Percentiles rank a stretch among this genome's conserved stretches.
Conservation (phyloP, 2,329 filamentous ascomycete genomes). For the Lachnellula suecica region DNA sequence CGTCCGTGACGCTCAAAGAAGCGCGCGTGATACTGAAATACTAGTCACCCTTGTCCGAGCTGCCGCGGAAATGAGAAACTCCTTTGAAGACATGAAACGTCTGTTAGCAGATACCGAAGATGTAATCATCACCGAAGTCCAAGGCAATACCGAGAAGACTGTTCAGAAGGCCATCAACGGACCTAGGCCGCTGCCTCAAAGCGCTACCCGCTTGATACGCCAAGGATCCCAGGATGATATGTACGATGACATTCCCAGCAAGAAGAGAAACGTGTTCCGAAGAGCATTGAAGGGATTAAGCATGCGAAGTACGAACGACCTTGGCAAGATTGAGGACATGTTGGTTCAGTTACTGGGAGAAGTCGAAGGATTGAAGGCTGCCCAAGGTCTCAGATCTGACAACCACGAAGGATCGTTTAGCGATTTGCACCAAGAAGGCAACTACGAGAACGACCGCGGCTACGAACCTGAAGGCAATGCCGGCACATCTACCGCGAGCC, state of each 20-base stretch:
- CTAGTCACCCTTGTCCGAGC: slow-evolving; percentile 90
- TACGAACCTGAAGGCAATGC: slow-evolving; percentile 84
- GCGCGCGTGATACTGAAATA: slow-evolving; percentile 94
- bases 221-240: slow-evolving; percentile 51
- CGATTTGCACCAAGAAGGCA: slow-evolving; percentile 59
- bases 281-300: slow-evolving; percentile 90
- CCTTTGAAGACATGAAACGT: slow-evolving; percentile 92
- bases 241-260: slow-evolving; percentile 60
- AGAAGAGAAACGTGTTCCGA: slow-evolving; percentile 92
- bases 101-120: slow-evolving; percentile 89
- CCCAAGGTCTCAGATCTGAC: slow-evolving; percentile 46
- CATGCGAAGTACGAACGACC: slow-evolving; percentile 82
- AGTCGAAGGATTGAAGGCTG: slow-evolving; percentile 76
- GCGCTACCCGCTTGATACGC: slow-evolving; percentile 41
- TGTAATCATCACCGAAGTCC: slow-evolving; percentile 81
- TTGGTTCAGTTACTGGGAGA: slow-evolving; percentile 89
- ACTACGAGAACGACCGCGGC: slow-evolving; percentile 68
- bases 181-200: slow-evolving; percentile 77
- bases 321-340: slow-evolving; percentile 87
- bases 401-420: slow-evolving; percentile 68
- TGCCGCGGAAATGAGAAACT: slow-evolving; percentile 94
- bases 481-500: slow-evolving; percentile 71
- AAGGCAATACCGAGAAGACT: slow-evolving; percentile 83
- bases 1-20: slow-evolving; percentile 93
- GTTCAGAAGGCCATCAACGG: slow-evolving; percentile 81